A percentile compares a stretch with the other conserved stretches of the same genome.
phyloP scores from a whole-genome alignment of 2,329 filamentous ascomycete genomes.

The Microcyclospora pomicola region DNA sequence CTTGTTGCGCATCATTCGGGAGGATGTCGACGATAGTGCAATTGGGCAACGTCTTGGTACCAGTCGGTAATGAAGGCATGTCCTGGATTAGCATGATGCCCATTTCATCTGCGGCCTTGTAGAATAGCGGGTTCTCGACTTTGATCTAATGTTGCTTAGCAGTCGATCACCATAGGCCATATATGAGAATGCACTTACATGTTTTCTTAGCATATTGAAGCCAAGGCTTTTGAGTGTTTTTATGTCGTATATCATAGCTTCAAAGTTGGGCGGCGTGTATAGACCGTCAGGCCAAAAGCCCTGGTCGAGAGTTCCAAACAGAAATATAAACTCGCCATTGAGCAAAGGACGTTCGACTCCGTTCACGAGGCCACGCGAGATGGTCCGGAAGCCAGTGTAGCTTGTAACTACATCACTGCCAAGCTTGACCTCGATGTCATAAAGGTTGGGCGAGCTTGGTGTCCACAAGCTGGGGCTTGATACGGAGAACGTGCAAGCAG shows the following conservation, averaged over 20 bases:
- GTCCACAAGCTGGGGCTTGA: constrained; percentile 48
- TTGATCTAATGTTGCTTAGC: constrained; percentile 35
- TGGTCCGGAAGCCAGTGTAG: constrained; percentile 56
- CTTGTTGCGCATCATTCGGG: constrained; percentile 38
- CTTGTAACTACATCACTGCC: constrained; percentile 43
- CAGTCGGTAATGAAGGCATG: constrained; percentile 47
- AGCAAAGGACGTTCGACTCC: constrained; percentile 48
- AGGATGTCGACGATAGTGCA: constrained; percentile 17
- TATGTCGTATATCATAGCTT: constrained; percentile 56
- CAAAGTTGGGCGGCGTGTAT: constrained; percentile 48
- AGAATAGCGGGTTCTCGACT: constrained; percentile 53
- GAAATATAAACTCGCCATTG: constrained; percentile 56
- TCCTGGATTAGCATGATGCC: constrained; percentile 57
- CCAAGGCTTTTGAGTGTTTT: constrained; percentile 50
- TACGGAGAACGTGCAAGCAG: constrained; percentile 42
- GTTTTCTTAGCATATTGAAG: constrained; percentile 59
- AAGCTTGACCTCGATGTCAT: constrained; percentile 46
- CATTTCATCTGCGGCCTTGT: constrained; percentile 51
- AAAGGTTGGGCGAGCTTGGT: constrained; percentile 47
- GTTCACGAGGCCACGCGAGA: constrained; percentile 42
- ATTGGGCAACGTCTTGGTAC: constrained; percentile 21
- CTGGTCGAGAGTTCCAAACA: constrained; percentile 56
- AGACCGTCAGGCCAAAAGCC: constrained; percentile 53
- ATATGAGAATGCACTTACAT: constrained; percentile 21
- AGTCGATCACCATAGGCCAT: neutral